Evolutionary conservation across 2,329 filamentous ascomycete species (phyloP).

Genomic region (Davidsoniella neocaledoniae): DNA sequence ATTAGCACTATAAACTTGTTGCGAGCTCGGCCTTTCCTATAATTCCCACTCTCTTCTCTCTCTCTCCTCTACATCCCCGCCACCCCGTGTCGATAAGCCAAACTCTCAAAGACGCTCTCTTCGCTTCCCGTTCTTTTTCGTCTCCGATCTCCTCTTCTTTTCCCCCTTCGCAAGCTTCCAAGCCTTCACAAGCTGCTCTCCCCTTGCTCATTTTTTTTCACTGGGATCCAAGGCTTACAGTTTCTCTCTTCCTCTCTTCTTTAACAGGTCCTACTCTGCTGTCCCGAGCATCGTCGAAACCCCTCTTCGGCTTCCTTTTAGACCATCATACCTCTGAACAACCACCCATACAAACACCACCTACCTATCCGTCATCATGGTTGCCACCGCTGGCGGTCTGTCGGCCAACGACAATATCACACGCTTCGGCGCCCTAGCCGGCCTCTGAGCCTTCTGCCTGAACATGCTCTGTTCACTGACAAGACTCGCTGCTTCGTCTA

Average conservation of each 20-base stretch:
- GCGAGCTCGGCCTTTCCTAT: background rate
- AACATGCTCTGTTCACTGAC: conserved; percentile 90
- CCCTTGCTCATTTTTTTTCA: conserved; percentile 1
- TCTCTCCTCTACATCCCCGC: too few species aligned
- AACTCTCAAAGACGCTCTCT: background rate
- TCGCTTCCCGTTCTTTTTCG: conserved; percentile 5
- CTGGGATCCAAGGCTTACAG: conserved; percentile 2
- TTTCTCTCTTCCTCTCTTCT: conserved; percentile 10
- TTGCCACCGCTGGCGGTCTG: conserved; percentile 30
- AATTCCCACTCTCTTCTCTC: too few species aligned
- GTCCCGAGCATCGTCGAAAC: conserved; percentile 5
- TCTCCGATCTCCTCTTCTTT: conserved; percentile 11
- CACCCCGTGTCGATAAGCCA: too few species aligned
- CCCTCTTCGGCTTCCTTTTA: background rate
- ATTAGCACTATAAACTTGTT: background rate
- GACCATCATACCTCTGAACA: background rate
- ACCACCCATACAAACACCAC: conserved; percentile 1
- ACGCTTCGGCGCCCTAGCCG: conserved; percentile 85
- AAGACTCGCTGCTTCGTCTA: conserved; percentile 99
- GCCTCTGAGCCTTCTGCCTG: conserved; percentile 71
- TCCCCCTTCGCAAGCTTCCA: conserved; percentile 13
- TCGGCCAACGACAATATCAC: conserved; percentile 98
- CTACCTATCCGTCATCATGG: conserved; percentile 7
- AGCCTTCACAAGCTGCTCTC: background rate
- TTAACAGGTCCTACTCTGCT: conserved; percentile 7